Percentiles rank a stretch among this genome's conserved stretches.
These are phyloP conservation scores for Trifolium repens DNA, from an alignment of 306 rosid species.

Conservation along the genomic window DNA sequence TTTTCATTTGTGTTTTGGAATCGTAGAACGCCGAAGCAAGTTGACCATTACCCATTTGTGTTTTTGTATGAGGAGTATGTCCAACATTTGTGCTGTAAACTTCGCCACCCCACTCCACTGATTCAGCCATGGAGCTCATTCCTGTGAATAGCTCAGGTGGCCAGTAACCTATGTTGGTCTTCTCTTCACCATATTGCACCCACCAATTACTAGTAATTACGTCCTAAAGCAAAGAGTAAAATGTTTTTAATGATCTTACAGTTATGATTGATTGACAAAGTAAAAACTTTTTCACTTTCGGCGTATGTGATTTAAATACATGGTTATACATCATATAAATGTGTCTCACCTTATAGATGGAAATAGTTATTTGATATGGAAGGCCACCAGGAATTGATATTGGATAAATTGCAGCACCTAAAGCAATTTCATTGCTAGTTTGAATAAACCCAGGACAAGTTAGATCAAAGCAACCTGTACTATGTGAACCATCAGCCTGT, in stretches of 20 bases:
- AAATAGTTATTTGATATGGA: constrained; percentile 47
- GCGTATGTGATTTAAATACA: too few relatives aligned
- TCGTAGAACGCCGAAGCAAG: constrained; percentile 30
- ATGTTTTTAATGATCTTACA: too few relatives aligned
- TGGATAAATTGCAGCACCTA: constrained; percentile 61
- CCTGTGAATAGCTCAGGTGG: constrained; percentile 54
- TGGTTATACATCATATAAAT: not conserved
- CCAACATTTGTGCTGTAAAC: constrained; percentile 59
- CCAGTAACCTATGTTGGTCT: constrained; percentile 65
- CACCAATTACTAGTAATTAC: constrained; percentile 64
- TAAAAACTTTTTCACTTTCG: too few relatives aligned
- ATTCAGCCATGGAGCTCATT: constrained; percentile 47
- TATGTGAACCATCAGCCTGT: constrained; percentile 63
- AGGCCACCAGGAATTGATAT: constrained; percentile 48
- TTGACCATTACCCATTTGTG: constrained; percentile 65
- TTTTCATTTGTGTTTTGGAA: too few relatives aligned
- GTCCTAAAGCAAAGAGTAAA: constrained; percentile 47
- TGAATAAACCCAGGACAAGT: constrained; percentile 80
- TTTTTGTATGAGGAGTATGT: constrained; percentile 60
- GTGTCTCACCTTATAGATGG: constrained; percentile 53
- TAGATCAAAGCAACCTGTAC: constrained; percentile 81
- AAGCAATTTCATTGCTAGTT: constrained; percentile 53
- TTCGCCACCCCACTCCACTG: constrained; percentile 84
- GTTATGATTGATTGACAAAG: too few relatives aligned
- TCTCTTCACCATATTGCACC: constrained; percentile 62